Base-by-base conservation (phyloP, 1,284 basidiomycete species). In the Malassezia sympodialis region DNA sequence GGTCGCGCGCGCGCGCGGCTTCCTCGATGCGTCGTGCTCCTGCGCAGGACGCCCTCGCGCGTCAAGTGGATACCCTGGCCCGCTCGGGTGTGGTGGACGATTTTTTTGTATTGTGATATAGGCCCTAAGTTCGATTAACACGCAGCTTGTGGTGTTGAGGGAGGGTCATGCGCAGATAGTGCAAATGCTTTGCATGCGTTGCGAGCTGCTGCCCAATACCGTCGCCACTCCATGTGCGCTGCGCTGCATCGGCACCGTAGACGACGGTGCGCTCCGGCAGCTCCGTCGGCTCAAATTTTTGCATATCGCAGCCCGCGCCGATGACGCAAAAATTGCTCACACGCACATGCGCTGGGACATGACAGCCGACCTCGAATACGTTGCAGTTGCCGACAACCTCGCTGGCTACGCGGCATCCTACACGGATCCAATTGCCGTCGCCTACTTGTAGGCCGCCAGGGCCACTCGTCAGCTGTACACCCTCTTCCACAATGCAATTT, bases 401-500 rank as follows among this genome's bases (percentile, higher is more conserved):
- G 11, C 82, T 85, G n/a, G 4, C 82, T 86, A 64, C 68, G 87
- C 88, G 83, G 75, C 85, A 88, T 10, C 85, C 87, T 46, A 93
- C 89, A 77, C 94, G 88, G 70, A 98, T 93, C 49, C 90, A 78
- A 74, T 96, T 96, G 55, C 86, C 82, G 69, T 91, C 84, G 11
- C 93, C 93, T 48, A 98, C 89, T 17, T 82, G 80, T 84, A 96
- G 88, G n/a, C 85, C 39, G 11, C 37, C 39, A 11, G n/a, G 10
- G 24, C 81, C 86, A 80, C 73, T 94, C 53, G 91, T 84, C 58
- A 96, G 83, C 62, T 90, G 84, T 2, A 83, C 86, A 8, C 81
- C 81, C 75, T 96, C 93, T 70, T 96, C 93, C 50, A 98, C 82
- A 65, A 96, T 88, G 72, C 88, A 91, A 51, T 85, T 82, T 23